Conservation (phyloP, 176 grass and related monocot genomes). For the Elymus sibiricus region DNA sequence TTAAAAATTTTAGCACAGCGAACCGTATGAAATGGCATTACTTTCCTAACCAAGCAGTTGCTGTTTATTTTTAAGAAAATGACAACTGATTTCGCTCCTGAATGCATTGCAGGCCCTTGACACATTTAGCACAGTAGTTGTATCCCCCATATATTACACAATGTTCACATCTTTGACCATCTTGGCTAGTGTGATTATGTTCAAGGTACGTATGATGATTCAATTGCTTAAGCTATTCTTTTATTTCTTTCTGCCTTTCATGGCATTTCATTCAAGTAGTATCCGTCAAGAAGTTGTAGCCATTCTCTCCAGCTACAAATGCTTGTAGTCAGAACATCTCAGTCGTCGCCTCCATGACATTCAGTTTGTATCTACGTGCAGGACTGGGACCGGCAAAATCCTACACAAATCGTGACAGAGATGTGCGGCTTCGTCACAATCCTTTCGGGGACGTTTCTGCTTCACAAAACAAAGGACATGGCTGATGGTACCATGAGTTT, state of each 20-base stretch:
- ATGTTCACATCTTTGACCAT: constrained; percentile 80
- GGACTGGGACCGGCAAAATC: constrained; percentile 83
- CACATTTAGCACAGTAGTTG: constrained; percentile 71
- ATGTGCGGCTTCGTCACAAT: constrained; percentile 81
- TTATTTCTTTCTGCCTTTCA: neutral
- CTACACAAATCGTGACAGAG: constrained; percentile 75
- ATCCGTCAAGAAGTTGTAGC: neutral
- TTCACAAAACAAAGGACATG: constrained; percentile 85
- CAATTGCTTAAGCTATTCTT: neutral
- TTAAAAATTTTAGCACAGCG: too few species aligned
- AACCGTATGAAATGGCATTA: neutral
- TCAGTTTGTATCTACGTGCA: constrained; percentile 3
- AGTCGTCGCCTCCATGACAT: neutral
- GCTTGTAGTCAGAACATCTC: neutral
- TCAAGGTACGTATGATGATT: constrained; percentile 61
- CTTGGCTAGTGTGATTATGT: constrained; percentile 85
- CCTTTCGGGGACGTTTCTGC: constrained; percentile 75
- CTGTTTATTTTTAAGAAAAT: neutral
- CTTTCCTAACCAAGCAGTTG: neutral
- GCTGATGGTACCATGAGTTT: constrained; percentile 31
- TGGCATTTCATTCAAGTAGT: neutral
- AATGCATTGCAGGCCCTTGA: constrained; percentile 50
- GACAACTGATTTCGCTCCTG: neutral
- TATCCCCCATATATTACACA: constrained; percentile 74
- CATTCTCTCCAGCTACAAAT: too few species aligned